phyloP scores from a whole-genome alignment of 2,329 filamentous ascomycete species.

The Epichloe bromicola region DNA sequence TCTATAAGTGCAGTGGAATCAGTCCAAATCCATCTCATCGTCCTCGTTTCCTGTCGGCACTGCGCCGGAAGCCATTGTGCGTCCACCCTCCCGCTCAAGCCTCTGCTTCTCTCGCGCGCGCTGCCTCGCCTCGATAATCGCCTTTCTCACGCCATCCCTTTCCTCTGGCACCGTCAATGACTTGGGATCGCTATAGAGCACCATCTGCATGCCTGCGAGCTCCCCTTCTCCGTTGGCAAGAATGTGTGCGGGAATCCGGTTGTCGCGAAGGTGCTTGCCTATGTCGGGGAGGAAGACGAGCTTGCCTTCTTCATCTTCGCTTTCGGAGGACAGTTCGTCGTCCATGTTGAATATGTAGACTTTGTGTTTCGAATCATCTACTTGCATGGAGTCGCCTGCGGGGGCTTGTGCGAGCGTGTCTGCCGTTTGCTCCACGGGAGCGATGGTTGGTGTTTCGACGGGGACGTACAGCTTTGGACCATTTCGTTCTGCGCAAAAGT shows the following conservation, averaged over 20 bases:
- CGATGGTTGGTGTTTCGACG: slow-evolving; percentile 35
- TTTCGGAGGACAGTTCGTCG: slow-evolving; percentile 57
- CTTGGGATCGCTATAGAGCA: slow-evolving; percentile 71
- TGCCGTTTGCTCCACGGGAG: slow-evolving; percentile 4
- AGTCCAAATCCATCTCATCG: slow-evolving; percentile 58
- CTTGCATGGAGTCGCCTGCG: slow-evolving; percentile 55
- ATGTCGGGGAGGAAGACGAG: slow-evolving; percentile 78
- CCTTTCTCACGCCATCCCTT: slow-evolving; percentile 65
- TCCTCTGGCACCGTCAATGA: slow-evolving; percentile 65
- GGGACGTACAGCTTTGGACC: slow-evolving; percentile 53
- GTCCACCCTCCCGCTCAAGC: slow-evolving; percentile 20
- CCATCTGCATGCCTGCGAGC: slow-evolving; percentile 54
- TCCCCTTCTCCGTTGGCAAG: slow-evolving; percentile 43
- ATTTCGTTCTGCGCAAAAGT: slow-evolving; percentile 37
- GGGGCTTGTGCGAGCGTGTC: slow-evolving; percentile 6
- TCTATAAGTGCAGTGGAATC: slow-evolving; percentile 5
- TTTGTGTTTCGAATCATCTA: slow-evolving; percentile 77
- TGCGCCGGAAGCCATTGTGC: neutral
- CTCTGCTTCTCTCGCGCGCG: slow-evolving; percentile 49
- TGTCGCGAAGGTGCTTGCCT: slow-evolving; percentile 61
- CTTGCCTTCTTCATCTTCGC: slow-evolving; percentile 35
- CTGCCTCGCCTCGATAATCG: slow-evolving; percentile 66
- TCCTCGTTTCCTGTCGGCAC: slow-evolving; percentile 27
- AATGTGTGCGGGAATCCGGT: slow-evolving; percentile 56
- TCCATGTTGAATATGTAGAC: slow-evolving; percentile 88